These are phyloP conservation scores for Populus davidiana DNA, from an alignment of 345 rosid genomes.

Conservation along the genomic window DNA sequence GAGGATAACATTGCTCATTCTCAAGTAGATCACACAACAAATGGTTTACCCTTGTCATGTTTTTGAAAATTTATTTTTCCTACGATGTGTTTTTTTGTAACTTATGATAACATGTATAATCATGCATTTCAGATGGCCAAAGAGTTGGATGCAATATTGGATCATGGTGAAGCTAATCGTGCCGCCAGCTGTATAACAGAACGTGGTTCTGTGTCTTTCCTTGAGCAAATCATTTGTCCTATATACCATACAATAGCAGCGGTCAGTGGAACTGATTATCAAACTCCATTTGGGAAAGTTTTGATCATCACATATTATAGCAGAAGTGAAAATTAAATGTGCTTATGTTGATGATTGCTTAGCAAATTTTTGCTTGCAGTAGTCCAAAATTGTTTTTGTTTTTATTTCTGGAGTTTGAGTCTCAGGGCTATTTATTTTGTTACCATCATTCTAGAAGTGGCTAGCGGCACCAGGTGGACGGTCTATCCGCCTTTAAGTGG, in stretches of 20 bases:
- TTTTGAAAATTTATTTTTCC: neutral
- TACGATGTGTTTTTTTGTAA: neutral
- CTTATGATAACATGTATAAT: constrained; percentile 1
- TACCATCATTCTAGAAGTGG: no score
- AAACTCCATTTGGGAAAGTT: neutral
- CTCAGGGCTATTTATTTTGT: no score
- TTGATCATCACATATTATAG: neutral
- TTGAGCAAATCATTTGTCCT: constrained; percentile 69
- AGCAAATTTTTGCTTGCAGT: no score
- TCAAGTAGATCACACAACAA: no score
- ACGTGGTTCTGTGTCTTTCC: constrained; percentile 71
- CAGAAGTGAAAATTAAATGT: neutral
- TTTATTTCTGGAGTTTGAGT: no score
- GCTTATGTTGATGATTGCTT: neutral
- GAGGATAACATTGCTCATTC: no score
- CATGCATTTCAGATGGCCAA: constrained; percentile 76
- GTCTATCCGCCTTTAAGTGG: no score
- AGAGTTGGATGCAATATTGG: constrained; percentile 86
- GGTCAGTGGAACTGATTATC: constrained; percentile 42
- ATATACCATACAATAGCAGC: constrained; percentile 55
- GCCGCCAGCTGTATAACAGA: constrained; percentile 63
- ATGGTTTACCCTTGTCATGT: no score
- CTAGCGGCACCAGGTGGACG: no score
- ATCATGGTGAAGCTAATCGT: constrained; percentile 73
- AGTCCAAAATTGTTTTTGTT: no score